Percentiles rank a stretch among this genome's conserved stretches.
Conservation (phyloP, 106 monocot species). For the Acorus gramineus region DNA sequence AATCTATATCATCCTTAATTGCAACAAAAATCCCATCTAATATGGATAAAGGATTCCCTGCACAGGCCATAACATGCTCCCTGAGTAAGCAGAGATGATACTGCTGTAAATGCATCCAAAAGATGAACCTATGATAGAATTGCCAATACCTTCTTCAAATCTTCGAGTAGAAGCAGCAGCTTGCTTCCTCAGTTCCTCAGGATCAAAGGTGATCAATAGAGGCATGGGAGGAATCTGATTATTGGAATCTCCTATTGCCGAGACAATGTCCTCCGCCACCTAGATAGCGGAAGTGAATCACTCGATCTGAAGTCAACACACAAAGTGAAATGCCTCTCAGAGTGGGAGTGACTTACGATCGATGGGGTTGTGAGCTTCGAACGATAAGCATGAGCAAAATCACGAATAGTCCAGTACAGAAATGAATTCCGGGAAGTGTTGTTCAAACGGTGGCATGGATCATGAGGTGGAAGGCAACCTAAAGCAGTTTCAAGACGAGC, state of each 20-base stretch:
- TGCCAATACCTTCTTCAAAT: conserved; percentile 49
- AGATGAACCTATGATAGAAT: conserved; percentile 3
- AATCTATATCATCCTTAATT: conserved; percentile 96
- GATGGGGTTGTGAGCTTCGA: conserved; percentile 70
- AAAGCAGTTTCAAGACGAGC: conserved; percentile 31
- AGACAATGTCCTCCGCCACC: conserved; percentile 78
- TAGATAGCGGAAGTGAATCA: conserved; percentile 8
- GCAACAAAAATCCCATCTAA: conserved; percentile 94
- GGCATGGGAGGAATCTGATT: conserved; percentile 56
- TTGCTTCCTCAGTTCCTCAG: conserved; percentile 71
- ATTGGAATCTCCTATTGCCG: conserved; percentile 62
- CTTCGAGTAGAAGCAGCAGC: conserved; percentile 81
- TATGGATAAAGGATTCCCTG: conserved; percentile 83
- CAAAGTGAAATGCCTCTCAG: not conserved
- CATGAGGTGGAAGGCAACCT: conserved; percentile 48
- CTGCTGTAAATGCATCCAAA: too few species aligned
- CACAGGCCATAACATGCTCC: not conserved
- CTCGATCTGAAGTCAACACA: not conserved
- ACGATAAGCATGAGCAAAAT: conserved; percentile 91
- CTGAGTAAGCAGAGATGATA: too few species aligned
- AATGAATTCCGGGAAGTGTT: conserved; percentile 26
- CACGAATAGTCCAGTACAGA: conserved; percentile 94
- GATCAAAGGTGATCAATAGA: conserved; percentile 56
- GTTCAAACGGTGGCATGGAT: conserved; percentile 26
- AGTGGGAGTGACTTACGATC: conserved; percentile 33